Base-by-base conservation (phyloP, 179 eudicot species). In the Corrigiola litoralis region DNA sequence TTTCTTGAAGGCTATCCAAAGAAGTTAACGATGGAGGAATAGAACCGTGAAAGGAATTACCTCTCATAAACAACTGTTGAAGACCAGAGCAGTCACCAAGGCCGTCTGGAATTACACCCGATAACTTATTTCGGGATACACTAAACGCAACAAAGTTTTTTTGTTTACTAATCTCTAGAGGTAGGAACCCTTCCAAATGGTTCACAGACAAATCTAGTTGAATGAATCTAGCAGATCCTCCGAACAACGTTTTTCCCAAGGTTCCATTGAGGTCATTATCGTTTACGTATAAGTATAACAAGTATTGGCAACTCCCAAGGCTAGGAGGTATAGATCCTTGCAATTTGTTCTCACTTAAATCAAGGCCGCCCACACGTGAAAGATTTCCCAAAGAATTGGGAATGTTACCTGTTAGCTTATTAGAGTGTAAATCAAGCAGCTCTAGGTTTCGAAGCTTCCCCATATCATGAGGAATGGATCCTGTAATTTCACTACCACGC, bases 271-370 rank as follows among this genome's bases (percentile, higher is more conserved):
- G 62, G 9, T 38, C 34, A 33, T 68, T 77, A 10, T 21, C 2
- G 4, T 52, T 29, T 17, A 71, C 44, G 4, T 20, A 2, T 34
- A 71, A 29, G 27, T 12, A 6, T n/a, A 34, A 18, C 58, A 74
- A 41, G 29, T 14, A 28, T 48, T n/a, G 48, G 61, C 78, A 74
- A 29, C 27, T 32, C 29, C 53, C 61, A 37, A 68, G 58, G 34
- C 46, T 68, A 12, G 70, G 47, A 38, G 78, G 70, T 48, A 74
- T 74, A 29, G 14, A 6, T 33, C 78, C 78, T 31, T 41, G 21
- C 5, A 74, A 62, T 18, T 42, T 45, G 51, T 74, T 74, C 12
- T 20, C 12, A 8, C 0, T 0, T 33, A 68, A 24, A 31, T 28
- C 0, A 38, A 74, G 17, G 2, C 0, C 5, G 14, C 29, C 29